These are phyloP conservation scores for Xylariaceae sp. DNA, from an alignment of 2,329 filamentous ascomycete species.

Conservation along the genomic window DNA sequence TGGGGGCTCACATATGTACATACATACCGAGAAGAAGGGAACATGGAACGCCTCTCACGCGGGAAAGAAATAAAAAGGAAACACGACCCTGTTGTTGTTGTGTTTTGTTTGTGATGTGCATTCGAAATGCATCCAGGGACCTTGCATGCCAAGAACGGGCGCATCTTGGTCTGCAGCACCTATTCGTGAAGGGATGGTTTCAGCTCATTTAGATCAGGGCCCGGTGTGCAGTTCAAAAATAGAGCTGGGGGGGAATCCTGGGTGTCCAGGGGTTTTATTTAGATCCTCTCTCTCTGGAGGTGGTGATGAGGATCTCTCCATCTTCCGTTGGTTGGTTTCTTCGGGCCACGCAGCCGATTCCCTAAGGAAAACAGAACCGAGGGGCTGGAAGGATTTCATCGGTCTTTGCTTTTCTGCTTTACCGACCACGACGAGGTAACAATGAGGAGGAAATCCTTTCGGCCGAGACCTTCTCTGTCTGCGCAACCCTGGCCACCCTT, in stretches of 20 bases:
- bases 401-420: neutral
- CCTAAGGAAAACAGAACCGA: too few species aligned
- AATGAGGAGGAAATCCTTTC: conserved; percentile 1
- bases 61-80: conserved; percentile 7
- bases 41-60: conserved; percentile 15
- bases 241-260: conserved; percentile 4
- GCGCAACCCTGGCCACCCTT: conserved; percentile 12
- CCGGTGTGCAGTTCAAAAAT: conserved; percentile 10
- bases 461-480: conserved; percentile 15
- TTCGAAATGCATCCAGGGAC: conserved; percentile 6
- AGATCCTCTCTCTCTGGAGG: conserved; percentile 7
- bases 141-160: neutral
- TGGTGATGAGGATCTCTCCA: conserved; percentile 10
- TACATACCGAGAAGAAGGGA: conserved; percentile 10
- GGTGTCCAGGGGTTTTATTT: conserved; percentile 8
- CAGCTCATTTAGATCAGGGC: neutral
- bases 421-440: neutral
- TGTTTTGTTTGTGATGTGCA: conserved; percentile 14
- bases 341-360: neutral
- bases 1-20: conserved; percentile 9
- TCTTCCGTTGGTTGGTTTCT: conserved; percentile 6
- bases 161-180: neutral
- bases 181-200: neutral
- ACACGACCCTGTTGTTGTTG: conserved; percentile 6
- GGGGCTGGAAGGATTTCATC: conserved; percentile 2